Conservation (phyloP, 2,329 filamentous ascomycete genomes). For the Trichoderma lentiforme region DNA sequence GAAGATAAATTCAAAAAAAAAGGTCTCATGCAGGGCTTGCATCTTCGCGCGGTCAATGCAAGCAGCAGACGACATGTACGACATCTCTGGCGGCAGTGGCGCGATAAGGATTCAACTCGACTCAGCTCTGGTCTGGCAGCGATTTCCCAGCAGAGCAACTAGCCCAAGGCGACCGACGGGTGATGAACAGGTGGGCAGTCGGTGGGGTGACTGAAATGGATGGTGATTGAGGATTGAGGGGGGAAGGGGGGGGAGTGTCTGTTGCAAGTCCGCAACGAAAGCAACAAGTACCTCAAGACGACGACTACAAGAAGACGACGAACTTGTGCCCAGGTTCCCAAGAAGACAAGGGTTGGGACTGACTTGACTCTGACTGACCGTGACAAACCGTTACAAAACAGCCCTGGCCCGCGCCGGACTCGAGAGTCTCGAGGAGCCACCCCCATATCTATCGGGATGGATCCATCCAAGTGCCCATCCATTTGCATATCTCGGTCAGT, state of each 20-base stretch:
- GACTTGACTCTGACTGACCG: neutral
- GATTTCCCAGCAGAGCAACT: neutral
- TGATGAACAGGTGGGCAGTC: slow-evolving; percentile 4
- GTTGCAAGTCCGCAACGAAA: neutral
- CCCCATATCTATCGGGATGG: neutral
- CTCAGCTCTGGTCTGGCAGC: neutral
- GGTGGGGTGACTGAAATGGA: neutral
- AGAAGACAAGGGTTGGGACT: neutral
- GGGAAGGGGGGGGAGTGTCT: neutral
- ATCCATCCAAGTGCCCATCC: neutral
- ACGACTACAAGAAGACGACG: neutral
- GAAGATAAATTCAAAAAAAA: neutral
- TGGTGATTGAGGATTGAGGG: neutral
- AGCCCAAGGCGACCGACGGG: neutral
- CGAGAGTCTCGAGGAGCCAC: neutral
- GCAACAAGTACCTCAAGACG: neutral
- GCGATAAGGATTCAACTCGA: neutral
- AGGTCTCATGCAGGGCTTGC: neutral
- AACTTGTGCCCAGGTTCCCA: neutral
- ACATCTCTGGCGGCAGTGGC: slow-evolving; percentile 13
- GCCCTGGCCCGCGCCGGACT: neutral
- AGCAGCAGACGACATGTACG: slow-evolving; percentile 12
- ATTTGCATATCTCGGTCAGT: slow-evolving; percentile 11
- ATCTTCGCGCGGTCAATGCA: neutral
- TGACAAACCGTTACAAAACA: slow-evolving; percentile 4